Evolutionary conservation across 1,139 yeast genomes (phyloP), one percentile per base, ranked within the genome.

Genomic region (Suhomyces guaymorum): DNA sequence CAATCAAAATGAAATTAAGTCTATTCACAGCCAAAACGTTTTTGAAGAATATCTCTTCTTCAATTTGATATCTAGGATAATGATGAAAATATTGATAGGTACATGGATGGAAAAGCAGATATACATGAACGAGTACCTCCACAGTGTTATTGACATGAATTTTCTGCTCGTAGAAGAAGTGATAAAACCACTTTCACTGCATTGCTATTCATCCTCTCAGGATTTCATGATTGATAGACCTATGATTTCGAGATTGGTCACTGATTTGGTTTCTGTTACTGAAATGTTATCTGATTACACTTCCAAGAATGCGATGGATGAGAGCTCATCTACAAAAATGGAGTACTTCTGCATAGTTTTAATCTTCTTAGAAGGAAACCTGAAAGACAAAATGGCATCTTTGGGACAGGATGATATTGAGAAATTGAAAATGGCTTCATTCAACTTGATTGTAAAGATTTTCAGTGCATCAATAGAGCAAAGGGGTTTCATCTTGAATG

Each of bases 401-500:
- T 35, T 42, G 15, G 38, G 32, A 7, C 26, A 25, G 7, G 29
- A 28, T 46, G 12, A 47, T 60, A 12, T 57, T 15, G 75, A 69
- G 18, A 53, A 51, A 5, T 42, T 73, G 26, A 55, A 65, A 42
- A 52, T 55, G 5, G 46, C 57, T 8, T 56, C 62, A 24, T 63
- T 75, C 42, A 52, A 63, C 4, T 48, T 77, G 1, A 40, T 82
- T 1, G 47, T 66, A 1, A 49, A 63, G 1, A 65, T 82, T 7
- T 82, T 78, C 52, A 56, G 63, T 16, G 50, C 49, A 8, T 59
- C 70, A 25, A 58, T 65, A 0, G 71, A 68, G 26, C 94, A 85
- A 48, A 63, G 84, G 36, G 59, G 59, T 1, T 82, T 80, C 49
- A 65, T 86, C 7, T 47, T 84, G 9, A 74, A 73, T 32, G 92